phyloP scores from a whole-genome alignment of 371 early-diverging fungal genomes.

The Syncephalastrum racemosum region DNA sequence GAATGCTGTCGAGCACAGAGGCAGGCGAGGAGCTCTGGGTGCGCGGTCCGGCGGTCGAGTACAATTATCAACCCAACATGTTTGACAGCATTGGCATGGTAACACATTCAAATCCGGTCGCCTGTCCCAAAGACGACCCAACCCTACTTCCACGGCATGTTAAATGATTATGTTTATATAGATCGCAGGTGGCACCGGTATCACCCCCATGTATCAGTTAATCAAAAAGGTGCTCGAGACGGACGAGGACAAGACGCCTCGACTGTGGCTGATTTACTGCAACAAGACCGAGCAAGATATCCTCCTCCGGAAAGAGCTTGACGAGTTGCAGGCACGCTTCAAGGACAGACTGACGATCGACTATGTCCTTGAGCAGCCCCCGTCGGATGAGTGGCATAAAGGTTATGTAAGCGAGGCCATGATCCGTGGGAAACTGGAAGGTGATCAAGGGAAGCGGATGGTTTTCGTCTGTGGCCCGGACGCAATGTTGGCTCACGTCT shows the following conservation, averaged over 20 bases:
- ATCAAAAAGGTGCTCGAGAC: conserved; percentile 76
- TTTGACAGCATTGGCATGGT: conserved; percentile 64
- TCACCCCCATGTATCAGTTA: conserved; percentile 93
- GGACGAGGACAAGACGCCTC: conserved; percentile 75
- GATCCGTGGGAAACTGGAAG: conserved; percentile 53
- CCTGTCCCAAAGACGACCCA: not conserved
- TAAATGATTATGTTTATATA: conserved; percentile 4
- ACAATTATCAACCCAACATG: conserved; percentile 40
- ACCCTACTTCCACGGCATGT: not conserved
- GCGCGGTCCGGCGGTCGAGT: conserved; percentile 63
- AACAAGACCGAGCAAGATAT: conserved; percentile 89
- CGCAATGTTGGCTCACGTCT: conserved; percentile 35
- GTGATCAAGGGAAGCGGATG: conserved; percentile 12
- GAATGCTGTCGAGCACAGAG: conserved; percentile 41
- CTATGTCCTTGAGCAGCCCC: conserved; percentile 83
- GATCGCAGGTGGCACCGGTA: conserved; percentile 94
- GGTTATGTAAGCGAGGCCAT: conserved; percentile 83
- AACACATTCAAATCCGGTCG: conserved; percentile 3
- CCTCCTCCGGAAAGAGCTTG: conserved; percentile 79
- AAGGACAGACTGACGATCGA: conserved; percentile 78
- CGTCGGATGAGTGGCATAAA: conserved; percentile 68
- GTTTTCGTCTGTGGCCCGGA: conserved; percentile 52
- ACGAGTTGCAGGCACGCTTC: conserved; percentile 64
- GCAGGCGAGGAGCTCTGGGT: conserved; percentile 48
- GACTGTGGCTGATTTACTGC: conserved; percentile 82